These are phyloP conservation scores for Ilex paraguariensis DNA, from an alignment of 305 asterid species.

Conservation along the genomic window DNA sequence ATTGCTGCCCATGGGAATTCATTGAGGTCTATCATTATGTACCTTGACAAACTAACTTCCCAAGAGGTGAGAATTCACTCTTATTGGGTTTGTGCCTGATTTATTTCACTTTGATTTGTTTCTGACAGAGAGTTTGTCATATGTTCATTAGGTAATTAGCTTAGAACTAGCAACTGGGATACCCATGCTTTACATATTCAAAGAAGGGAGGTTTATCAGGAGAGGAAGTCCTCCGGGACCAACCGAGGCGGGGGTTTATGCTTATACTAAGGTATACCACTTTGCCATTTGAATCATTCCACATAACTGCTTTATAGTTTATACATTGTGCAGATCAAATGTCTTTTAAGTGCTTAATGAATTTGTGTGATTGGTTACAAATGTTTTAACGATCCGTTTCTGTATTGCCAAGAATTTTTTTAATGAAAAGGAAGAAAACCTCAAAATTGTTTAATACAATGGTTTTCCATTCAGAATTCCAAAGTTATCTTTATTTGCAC, in stretches of 20 bases:
- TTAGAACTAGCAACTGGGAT: slow-evolving; percentile 92
- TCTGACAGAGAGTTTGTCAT: slow-evolving; percentile 1
- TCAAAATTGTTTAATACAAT: too few species aligned
- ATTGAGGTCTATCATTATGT: slow-evolving; percentile 94
- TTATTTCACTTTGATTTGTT: slow-evolving; percentile 4
- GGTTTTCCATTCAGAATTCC: too few species aligned
- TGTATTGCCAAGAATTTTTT: too few species aligned
- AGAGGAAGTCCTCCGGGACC: slow-evolving; percentile 96
- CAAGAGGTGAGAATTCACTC: slow-evolving; percentile 55
- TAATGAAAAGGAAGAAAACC: too few species aligned
- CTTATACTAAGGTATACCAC: slow-evolving; percentile 77
- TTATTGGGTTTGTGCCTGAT: not conserved
- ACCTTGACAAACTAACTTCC: slow-evolving; percentile 87
- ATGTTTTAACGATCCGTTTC: not conserved
- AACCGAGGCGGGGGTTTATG: slow-evolving; percentile 81
- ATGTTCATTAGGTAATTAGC: slow-evolving; percentile 65
- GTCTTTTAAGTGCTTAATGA: not conserved
- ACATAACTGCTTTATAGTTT: not conserved
- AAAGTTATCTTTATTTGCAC: too few species aligned
- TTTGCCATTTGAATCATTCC: not conserved
- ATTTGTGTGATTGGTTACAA: not conserved
- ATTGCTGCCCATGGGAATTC: slow-evolving; percentile 98
- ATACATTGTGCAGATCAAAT: not conserved
- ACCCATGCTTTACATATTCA: slow-evolving; percentile 91
- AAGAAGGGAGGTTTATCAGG: slow-evolving; percentile 77